Conservation (phyloP, 345 rosid species). For the Eucalyptus sp. region DNA sequence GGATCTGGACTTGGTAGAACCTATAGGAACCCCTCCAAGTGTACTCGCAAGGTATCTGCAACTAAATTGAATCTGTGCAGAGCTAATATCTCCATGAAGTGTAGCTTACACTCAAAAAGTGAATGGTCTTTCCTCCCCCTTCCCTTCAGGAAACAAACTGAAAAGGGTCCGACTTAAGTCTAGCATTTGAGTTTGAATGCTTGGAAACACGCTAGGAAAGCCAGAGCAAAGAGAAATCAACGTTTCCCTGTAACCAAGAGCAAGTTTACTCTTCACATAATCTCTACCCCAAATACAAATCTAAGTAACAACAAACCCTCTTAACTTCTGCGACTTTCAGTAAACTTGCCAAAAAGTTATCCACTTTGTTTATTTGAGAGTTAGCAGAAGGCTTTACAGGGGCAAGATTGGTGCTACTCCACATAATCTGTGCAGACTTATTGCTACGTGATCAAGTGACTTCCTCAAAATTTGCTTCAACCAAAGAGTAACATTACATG, state of each 20-base stretch:
- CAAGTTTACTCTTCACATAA: not conserved
- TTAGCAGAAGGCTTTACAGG: not conserved
- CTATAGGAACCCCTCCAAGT: not conserved
- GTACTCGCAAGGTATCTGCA: not conserved
- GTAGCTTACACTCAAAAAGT: not conserved
- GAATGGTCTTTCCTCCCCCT: not conserved
- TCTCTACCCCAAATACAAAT: not conserved
- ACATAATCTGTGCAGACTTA: not conserved
- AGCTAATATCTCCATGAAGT: not conserved
- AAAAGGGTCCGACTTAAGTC: not conserved
- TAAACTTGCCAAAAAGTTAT: not conserved
- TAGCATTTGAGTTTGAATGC: not conserved
- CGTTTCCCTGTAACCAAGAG: not conserved
- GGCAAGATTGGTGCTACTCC: not conserved
- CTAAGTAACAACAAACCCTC: not conserved
- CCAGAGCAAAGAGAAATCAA: not conserved
- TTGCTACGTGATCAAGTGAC: not conserved
- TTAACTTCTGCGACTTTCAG: not conserved
- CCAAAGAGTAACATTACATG: not conserved
- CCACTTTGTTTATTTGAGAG: not conserved
- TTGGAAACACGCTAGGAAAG: not conserved
- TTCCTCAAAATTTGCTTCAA: not conserved
- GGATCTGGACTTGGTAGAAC: not conserved
- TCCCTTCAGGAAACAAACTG: not conserved
- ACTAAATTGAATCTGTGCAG: not conserved